Percentiles rank a stretch among this genome's conserved stretches.
Evolutionary conservation across 192 early-diverging fungal species (phyloP).

Genomic region (Linnemannia zychae): DNA sequence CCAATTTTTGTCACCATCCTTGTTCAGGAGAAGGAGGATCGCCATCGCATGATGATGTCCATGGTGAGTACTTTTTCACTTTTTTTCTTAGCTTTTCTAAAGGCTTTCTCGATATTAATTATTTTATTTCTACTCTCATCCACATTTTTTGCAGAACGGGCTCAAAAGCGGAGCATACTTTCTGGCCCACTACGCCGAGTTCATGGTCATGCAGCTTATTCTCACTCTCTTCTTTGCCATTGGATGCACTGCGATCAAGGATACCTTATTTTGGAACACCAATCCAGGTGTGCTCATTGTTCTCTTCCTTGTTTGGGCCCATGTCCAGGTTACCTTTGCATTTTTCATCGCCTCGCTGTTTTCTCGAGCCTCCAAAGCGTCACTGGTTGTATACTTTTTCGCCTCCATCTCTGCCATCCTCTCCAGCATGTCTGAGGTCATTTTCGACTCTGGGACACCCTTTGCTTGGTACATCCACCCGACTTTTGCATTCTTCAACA

Average conservation of each 20-base stretch:
- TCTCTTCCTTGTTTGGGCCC: constrained; percentile 16
- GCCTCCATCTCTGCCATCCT: constrained; percentile 6
- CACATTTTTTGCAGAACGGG: too few species aligned
- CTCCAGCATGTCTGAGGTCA: neutral
- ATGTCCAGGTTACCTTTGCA: neutral
- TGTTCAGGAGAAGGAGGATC: constrained; percentile 21
- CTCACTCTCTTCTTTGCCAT: constrained; percentile 12
- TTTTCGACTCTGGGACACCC: neutral
- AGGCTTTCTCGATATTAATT: too few species aligned
- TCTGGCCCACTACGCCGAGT: constrained; percentile 20
- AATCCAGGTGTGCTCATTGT: neutral
- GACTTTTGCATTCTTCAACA: constrained; percentile 15
- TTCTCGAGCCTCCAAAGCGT: constrained; percentile 5
- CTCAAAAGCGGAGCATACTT: constrained; percentile 14
- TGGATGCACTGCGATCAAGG: neutral
- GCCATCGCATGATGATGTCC: constrained; percentile 19
- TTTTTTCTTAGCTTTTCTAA: neutral
- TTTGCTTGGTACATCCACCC: constrained; percentile 27
- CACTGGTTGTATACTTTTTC: constrained; percentile 11
- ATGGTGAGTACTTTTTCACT: constrained; percentile 10
- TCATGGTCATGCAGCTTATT: constrained; percentile 23
- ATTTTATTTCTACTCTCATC: too few species aligned
- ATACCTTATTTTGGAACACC: neutral
- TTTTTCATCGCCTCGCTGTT: constrained; percentile 17
- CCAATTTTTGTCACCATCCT: constrained; percentile 22